Conservation (phyloP, 768 basidiomycete genomes). For the Baorangia bicolor region DNA sequence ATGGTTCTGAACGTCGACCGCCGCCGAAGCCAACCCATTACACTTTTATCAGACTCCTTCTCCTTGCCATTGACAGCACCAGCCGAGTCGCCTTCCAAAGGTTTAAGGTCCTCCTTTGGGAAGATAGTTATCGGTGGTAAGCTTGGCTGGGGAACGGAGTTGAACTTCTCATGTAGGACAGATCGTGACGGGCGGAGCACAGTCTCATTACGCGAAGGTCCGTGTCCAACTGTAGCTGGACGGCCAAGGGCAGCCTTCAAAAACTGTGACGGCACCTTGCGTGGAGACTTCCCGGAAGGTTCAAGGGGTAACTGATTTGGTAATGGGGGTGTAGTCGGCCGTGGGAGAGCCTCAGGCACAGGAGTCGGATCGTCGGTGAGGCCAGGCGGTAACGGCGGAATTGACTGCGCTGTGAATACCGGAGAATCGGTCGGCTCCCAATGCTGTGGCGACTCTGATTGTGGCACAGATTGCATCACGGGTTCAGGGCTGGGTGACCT, state of each 20-base stretch:
- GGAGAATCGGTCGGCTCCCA: conserved; percentile 28
- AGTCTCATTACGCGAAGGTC: conserved; percentile 14
- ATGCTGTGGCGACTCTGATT: conserved; percentile 11
- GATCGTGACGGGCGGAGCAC: conserved; percentile 26
- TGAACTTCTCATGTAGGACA: conserved; percentile 24
- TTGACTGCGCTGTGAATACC: conserved; percentile 18
- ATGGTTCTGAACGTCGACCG: conserved; percentile 21
- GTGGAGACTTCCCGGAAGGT: conserved; percentile 23
- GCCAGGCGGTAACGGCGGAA: conserved; percentile 38
- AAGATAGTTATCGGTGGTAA: conserved; percentile 15
- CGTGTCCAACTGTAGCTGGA: conserved; percentile 13
- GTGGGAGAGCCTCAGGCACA: conserved; percentile 19
- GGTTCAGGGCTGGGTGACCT: conserved; percentile 33
- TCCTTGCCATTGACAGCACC: conserved; percentile 29
- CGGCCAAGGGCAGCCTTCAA: conserved; percentile 18
- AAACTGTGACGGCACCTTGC: conserved; percentile 18
- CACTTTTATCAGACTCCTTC: conserved; percentile 44
- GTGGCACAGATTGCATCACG: conserved; percentile 14
- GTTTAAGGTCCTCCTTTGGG: conserved; percentile 20
- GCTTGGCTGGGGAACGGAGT: conserved; percentile 4
- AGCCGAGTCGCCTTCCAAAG: conserved; percentile 32
- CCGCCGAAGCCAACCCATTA: conserved; percentile 32
- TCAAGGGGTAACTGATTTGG: conserved; percentile 16
- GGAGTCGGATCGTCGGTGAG: conserved; percentile 27
- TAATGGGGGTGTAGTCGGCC: conserved; percentile 20